Evolutionary conservation across 495 filamentous ascomycete genomes (phyloP), one percentile per base, ranked within the genome.

Genomic region (Tetracladium setigerum): DNA sequence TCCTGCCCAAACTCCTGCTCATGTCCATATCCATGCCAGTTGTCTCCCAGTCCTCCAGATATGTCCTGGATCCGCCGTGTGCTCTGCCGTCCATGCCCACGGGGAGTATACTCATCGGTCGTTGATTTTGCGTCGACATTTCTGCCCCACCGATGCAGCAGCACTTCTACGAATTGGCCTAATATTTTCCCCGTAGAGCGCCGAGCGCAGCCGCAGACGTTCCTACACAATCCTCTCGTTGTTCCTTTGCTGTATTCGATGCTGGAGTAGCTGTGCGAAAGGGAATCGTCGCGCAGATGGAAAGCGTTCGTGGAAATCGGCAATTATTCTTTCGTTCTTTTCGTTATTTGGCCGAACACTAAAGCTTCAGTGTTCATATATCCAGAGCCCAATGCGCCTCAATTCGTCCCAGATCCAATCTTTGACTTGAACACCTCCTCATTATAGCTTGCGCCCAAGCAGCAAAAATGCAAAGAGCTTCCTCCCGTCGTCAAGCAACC

Each of bases 71-170:
- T 10, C 51, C 49, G 52, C 55, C 53, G 40, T 56, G 55, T 38
- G 49, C 52, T 22, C 58, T 53, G 30, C 49, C 54, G 12, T 61
- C 62, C 59, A 59, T 62, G 31, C 60, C 60, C 32, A 57, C 44
- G 27, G 64, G 60, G 30, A 61, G 54, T 41, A 62, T 52, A 52
- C 58, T 70, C 62, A 50, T 71, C 62, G 41, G 55, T 31, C 54
- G 50, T 44, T 43, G 36, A 19, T 34, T 51, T 44, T 22, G 38
- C 49, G 53, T 55, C 36, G 22, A 27, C 22, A 27, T 27, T 27
- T 27, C 22, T 7, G 22, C 22, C 7, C 22, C 7, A 7, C 22
- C 22, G 3, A 27, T 7, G 19, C 18, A 4, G 3, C 22, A 27
- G 22, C 22, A 27, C 22, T 27, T 27, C 7, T 7, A 27, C 22